phyloP scores from a whole-genome alignment of 805 yeast species.

The fission yeast (Schizosaccharomyces pombe) region DNA sequence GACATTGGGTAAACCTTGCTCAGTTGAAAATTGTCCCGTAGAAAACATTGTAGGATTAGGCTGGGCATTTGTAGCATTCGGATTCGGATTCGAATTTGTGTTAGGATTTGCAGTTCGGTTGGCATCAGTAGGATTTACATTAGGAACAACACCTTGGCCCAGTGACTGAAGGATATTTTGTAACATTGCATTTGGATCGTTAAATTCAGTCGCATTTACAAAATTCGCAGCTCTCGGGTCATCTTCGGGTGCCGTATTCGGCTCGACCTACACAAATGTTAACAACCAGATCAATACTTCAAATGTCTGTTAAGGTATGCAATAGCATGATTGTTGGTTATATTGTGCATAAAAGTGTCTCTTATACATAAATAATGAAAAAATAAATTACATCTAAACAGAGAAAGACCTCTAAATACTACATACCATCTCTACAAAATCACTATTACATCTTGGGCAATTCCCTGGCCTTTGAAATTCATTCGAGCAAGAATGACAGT shows the following conservation, averaged over 20 bases:
- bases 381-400: background rate
- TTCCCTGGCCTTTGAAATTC: background rate
- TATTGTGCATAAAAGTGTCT: background rate
- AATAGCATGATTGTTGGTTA: background rate
- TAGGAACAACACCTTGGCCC: background rate
- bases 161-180: background rate
- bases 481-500: background rate
- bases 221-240: background rate
- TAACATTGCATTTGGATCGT: background rate
- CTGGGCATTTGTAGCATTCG: background rate
- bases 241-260: background rate
- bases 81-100: background rate
- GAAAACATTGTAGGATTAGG: background rate
- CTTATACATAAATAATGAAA: background rate
- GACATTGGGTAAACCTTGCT: too few relatives aligned
- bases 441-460: slow-evolving; percentile 1
- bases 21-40: too few relatives aligned
- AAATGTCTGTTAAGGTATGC: background rate
- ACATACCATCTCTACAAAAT: slow-evolving; percentile 3
- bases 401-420: background rate
- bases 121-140: background rate
- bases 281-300: too few relatives aligned
- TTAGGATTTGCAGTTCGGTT: background rate
- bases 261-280: background rate
- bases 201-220: background rate